These are phyloP conservation scores for Cairneyella variabilis DNA, from an alignment of 495 filamentous ascomycete species.

Conservation along the genomic window DNA sequence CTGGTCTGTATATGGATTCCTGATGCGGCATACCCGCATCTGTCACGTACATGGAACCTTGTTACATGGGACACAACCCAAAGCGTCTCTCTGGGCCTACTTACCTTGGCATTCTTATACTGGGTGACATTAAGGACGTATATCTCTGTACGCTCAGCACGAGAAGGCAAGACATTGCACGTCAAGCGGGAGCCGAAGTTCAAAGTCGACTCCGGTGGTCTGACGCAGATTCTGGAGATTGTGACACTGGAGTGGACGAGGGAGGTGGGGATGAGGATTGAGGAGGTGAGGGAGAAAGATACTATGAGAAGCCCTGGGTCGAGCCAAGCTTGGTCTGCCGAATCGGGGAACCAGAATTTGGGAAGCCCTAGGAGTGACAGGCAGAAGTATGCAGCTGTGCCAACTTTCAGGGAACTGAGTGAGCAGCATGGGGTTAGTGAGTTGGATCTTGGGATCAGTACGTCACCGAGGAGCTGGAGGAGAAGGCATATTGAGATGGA, in stretches of 20 bases:
- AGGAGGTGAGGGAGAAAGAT: not conserved
- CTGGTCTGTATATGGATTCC: conserved; percentile 9
- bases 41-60: not conserved
- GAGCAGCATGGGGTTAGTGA: too few relatives aligned
- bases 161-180: conserved; percentile 3
- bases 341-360: too few relatives aligned
- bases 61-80: conserved; percentile 2
- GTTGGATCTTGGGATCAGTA: too few relatives aligned
- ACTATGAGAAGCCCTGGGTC: too few relatives aligned
- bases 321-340: too few relatives aligned
- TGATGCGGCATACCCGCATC: not conserved
- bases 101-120: conserved; percentile 10
- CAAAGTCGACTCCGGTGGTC: not conserved
- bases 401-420: too few relatives aligned
- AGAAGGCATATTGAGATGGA: too few relatives aligned
- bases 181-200: conserved; percentile 8
- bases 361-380: too few relatives aligned
- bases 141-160: not conserved
- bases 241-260: conserved; percentile 5
- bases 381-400: too few relatives aligned
- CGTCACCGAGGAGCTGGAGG: too few relatives aligned
- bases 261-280: conserved; percentile 2
- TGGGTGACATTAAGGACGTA: conserved; percentile 7
- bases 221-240: conserved; percentile 11
- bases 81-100: not conserved